These are phyloP conservation scores for Umbelopsis ramanniana DNA, from an alignment of 192 early-diverging fungal genomes.

Conservation along the genomic window DNA sequence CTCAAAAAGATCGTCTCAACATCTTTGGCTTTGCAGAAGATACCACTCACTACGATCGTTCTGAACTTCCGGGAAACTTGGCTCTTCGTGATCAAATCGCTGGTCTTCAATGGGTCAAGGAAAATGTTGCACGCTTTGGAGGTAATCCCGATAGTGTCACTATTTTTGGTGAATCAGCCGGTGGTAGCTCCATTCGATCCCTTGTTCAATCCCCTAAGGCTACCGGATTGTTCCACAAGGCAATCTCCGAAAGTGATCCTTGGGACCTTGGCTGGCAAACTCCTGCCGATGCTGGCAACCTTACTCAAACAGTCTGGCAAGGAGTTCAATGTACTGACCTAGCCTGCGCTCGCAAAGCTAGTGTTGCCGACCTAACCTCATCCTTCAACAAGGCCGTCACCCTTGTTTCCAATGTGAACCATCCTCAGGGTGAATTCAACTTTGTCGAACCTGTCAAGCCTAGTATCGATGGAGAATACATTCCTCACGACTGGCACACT, in stretches of 20 bases:
- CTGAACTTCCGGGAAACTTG: not conserved
- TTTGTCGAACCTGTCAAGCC: conserved; percentile 28
- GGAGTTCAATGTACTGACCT: too few relatives aligned
- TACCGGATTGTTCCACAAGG: conserved; percentile 41
- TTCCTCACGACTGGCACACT: conserved; percentile 35
- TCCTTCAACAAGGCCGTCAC: too few relatives aligned
- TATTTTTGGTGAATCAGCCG: conserved; percentile 41
- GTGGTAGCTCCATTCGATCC: conserved; percentile 37
- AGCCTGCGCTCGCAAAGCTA: too few relatives aligned
- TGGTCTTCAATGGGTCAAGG: conserved; percentile 59
- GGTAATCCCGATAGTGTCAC: conserved; percentile 55
- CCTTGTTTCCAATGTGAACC: too few relatives aligned
- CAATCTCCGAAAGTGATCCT: conserved; percentile 26
- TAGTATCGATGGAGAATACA: conserved; percentile 33
- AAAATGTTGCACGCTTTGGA: conserved; percentile 61
- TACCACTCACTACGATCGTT: not conserved
- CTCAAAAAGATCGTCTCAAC: too few relatives aligned
- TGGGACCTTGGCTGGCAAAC: conserved; percentile 19
- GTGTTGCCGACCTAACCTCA: too few relatives aligned
- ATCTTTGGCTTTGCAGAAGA: too few relatives aligned
- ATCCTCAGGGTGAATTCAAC: conserved; percentile 23
- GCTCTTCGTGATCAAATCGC: conserved; percentile 54
- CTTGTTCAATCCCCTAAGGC: conserved; percentile 36
- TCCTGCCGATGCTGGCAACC: too few relatives aligned
- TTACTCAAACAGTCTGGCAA: too few relatives aligned